Evolutionary conservation across 768 basidiomycete genomes (phyloP).

Genomic region (Fomitopsis pulvina): DNA sequence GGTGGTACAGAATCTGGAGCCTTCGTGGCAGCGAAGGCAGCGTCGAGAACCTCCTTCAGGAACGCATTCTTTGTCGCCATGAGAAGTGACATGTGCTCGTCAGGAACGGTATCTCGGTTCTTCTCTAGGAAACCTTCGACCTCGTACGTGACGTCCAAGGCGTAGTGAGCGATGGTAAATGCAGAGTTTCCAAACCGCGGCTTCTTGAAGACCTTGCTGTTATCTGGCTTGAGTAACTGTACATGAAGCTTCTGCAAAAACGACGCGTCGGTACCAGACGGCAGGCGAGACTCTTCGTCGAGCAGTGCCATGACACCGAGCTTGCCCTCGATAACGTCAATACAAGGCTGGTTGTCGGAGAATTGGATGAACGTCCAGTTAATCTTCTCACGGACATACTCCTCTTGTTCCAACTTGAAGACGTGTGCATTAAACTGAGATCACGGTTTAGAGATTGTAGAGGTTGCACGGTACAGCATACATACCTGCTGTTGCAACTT

Average conservation of each 20-base stretch:
- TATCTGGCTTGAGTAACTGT: conserved; percentile 80
- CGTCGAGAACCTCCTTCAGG: conserved; percentile 90
- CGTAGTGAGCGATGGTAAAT: conserved; percentile 98
- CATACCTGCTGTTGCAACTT: conserved; percentile 94
- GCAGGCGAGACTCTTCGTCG: conserved; percentile 96
- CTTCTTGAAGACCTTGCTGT: conserved; percentile 92
- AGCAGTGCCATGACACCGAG: conserved; percentile 91
- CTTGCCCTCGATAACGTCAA: conserved; percentile 96
- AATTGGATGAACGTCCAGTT: conserved; percentile 99
- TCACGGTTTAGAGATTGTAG: background rate
- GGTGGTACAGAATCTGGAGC: conserved; percentile 62
- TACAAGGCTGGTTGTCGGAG: conserved; percentile 97
- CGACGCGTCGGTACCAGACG: conserved; percentile 85
- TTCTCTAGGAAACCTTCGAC: conserved; percentile 98
- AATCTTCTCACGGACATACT: conserved; percentile 97
- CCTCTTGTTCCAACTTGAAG: conserved; percentile 98
- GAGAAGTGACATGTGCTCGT: conserved; percentile 91
- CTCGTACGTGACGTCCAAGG: conserved; percentile 96
- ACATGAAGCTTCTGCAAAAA: conserved; percentile 89
- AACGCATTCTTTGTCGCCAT: conserved; percentile 86
- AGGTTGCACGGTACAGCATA: background rate
- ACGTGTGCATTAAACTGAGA: conserved; percentile 96
- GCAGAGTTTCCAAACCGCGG: conserved; percentile 97
- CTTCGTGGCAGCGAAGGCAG: conserved; percentile 73
- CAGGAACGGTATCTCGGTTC: conserved; percentile 97